These are phyloP conservation scores for Drechslera avenae DNA, from an alignment of 2,329 filamentous ascomycete species.

Conservation along the genomic window DNA sequence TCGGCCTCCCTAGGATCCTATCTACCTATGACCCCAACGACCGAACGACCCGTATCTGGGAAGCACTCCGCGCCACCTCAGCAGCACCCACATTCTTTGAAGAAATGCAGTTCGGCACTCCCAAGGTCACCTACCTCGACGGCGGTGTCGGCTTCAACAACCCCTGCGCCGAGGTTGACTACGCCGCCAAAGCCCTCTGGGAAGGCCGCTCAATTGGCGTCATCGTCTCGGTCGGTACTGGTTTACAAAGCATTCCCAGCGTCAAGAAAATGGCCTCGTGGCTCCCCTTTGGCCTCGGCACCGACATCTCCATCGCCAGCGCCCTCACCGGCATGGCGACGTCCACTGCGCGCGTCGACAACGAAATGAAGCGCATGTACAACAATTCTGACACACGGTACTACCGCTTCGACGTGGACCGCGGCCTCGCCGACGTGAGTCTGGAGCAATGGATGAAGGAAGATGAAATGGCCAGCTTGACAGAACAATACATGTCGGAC, in stretches of 20 bases:
- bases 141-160: slow-evolving; percentile 59
- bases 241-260: slow-evolving; percentile 47
- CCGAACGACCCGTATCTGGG: slow-evolving; percentile 52
- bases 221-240: slow-evolving; percentile 49
- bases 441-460: slow-evolving; percentile 51
- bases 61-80: slow-evolving; percentile 58
- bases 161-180: slow-evolving; percentile 57
- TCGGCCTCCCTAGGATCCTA: slow-evolving; percentile 45
- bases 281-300: slow-evolving; percentile 49
- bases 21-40: slow-evolving; percentile 50
- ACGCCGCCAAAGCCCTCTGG: slow-evolving; percentile 52
- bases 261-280: slow-evolving; percentile 46
- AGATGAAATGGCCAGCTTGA: slow-evolving; percentile 49
- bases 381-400: slow-evolving; percentile 44
- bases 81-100: slow-evolving; percentile 59
- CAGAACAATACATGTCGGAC: slow-evolving; percentile 49
- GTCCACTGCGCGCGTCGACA: slow-evolving; percentile 47
- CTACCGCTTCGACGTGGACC: slow-evolving; percentile 49
- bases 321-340: slow-evolving; percentile 48
- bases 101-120: slow-evolving; percentile 56
- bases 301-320: slow-evolving; percentile 45
- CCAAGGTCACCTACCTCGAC: slow-evolving; percentile 56
- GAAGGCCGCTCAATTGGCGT: slow-evolving; percentile 45
- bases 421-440: slow-evolving; percentile 46
- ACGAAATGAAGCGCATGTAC: slow-evolving; percentile 51